Evolutionary conservation across 106 monocot species (phyloP), one percentile per base, ranked within the genome.

Genomic region (Allium cepa): DNA sequence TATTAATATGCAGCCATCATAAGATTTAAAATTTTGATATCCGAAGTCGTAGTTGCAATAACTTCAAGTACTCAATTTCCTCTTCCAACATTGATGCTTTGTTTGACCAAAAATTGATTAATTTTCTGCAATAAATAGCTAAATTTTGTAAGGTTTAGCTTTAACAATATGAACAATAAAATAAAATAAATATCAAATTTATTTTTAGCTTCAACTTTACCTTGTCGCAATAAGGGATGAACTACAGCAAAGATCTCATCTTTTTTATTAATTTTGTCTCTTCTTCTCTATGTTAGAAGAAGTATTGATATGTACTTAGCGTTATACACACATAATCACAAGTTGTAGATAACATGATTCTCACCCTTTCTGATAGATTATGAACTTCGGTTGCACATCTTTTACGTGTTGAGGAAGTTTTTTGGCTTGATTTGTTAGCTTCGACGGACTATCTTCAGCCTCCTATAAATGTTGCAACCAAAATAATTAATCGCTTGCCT

Each of bases 151-250:
- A 36, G 0, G 36, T 36, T 36, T 36, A 36, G 36, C 3, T 36
- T 36, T 36, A 36, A 36, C 36, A 36, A 36, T 36, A 36, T 36
- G 4, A 36, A 36, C 36, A 36, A 36, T 5, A 36, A 36, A 22
- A 22, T 22, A 36, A 36, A 60, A 27, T 26, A 22, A 22, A 22
- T 22, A 22, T 22, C 8, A 13, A 27, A 60, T 13, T 27, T 60
- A 60, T 27, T 36, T 22, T 36, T 36, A 5, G 5, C 36, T 49
- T 47, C 49, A 7, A 28, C 2, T 9, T 7, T 71, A 94, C 94
- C 82, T 94, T 94, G 82, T 90, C 83, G 71, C 90, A 90, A 73
- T 91, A 82, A 76, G 94, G 94, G 66, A 95, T 95, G 66, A 95
- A 83, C 61, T 91, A 91, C 75, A 91, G 94, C 68, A 95, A 74